These are phyloP conservation scores for Orbilia blumenaviensis DNA, from an alignment of 2,329 filamentous ascomycete genomes.

Conservation along the genomic window DNA sequence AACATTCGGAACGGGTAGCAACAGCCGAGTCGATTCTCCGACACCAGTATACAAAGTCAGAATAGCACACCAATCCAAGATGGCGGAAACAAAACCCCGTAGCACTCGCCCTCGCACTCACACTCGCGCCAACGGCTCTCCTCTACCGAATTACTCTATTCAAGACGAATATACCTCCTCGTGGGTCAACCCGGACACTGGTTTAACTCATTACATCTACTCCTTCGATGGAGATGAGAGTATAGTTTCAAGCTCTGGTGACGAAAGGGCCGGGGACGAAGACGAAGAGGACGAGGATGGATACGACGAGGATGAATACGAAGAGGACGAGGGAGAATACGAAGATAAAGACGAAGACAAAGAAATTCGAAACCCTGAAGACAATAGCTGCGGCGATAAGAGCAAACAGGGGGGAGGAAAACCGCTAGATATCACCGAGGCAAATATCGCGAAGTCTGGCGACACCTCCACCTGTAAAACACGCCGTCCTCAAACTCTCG, in stretches of 20 bases:
- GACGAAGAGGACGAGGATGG: background rate
- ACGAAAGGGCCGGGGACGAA: background rate
- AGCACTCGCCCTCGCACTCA: background rate
- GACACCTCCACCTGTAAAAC: no score
- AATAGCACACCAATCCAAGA: background rate
- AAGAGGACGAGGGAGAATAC: background rate
- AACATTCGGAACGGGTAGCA: no score
- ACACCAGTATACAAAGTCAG: no score
- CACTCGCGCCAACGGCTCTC: no score
- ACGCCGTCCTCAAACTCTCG: no score
- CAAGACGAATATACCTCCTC: background rate
- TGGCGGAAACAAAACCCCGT: background rate
- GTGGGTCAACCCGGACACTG: background rate
- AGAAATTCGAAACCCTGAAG: background rate
- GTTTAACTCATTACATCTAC: constrained; percentile 1
- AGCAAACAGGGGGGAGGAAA: background rate
- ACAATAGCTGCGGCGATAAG: background rate
- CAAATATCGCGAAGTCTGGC: no score
- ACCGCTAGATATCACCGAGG: no score
- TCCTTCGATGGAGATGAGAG: background rate
- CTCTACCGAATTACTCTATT: background rate
- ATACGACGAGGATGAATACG: background rate
- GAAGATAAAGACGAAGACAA: background rate
- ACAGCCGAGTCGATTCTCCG: no score
- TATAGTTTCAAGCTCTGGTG: background rate